Evolutionary conservation across 345 rosid genomes (phyloP), one percentile per base, ranked within the genome.

Genomic region (Citrus medica): DNA sequence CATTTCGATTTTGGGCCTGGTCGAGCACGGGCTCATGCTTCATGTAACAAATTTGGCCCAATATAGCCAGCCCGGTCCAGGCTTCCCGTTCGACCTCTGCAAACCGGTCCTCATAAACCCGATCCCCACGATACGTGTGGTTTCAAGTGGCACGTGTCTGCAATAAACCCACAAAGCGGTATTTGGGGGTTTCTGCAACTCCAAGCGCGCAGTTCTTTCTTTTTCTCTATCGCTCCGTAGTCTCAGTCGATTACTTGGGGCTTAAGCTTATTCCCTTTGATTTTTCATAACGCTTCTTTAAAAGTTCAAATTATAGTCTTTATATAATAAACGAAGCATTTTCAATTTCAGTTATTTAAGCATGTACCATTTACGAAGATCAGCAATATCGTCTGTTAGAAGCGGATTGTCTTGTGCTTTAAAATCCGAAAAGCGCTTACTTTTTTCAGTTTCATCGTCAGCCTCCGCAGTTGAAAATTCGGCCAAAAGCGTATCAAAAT

Each of bases 281-380:
- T 28, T 25, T 5, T 59, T 37, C 9, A 0, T 42, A 68, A 68
- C 14, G 8, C 27, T 21, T 7, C 40, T 21, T 22, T 66, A 66
- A 19, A 65, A 66, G 17, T 64, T 33, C 9, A 17, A 66, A 33
- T 35, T 16, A 21, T 21, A 66, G 46, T 33, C 46, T 66, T 7
- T 22, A 22, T 66, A 25, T 22, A 24, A 7, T 42, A 42, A 42
- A 42, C 48, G 35, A 46, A 46, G 73, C 59, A 46, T 42, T 53
- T 53, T 7, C 17, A 46, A 69, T 71, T 53, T 17, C 17, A 53
- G 42, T 71, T 71, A 3, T 51, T 32, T 30, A 14, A 30, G 32
- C 27, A 71, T 71, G 75, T 30, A 71, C 63, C 40, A 71, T 71
- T 55, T 53, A 28, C 24, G 75, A 32, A 71, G 75, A 71, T 71